Percentiles rank a stretch among this genome's conserved stretches.
phyloP scores from a whole-genome alignment of 2,329 filamentous ascomycete species.

The Cladosporium sp. region DNA sequence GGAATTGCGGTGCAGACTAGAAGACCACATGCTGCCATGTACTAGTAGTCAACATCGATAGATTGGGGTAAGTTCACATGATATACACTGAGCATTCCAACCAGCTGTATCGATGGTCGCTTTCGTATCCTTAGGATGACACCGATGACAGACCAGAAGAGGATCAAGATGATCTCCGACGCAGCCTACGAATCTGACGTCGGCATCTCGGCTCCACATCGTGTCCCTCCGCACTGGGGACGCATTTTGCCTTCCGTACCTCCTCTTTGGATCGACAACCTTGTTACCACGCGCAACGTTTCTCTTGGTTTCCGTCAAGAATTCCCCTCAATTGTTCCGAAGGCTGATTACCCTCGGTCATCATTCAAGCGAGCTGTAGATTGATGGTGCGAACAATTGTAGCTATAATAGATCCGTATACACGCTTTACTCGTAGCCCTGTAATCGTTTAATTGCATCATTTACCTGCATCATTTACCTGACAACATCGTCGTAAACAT shows the following conservation, averaged over 20 bases:
- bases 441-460: too few relatives aligned
- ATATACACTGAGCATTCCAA: too few relatives aligned
- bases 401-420: not conserved
- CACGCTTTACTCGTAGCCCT: too few relatives aligned
- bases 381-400: not conserved
- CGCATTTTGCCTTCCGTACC: not conserved
- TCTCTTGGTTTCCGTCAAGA: not conserved
- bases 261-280: slow-evolving; percentile 6
- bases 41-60: too few relatives aligned
- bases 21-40: too few relatives aligned
- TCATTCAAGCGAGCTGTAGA: slow-evolving; percentile 2
- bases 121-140: too few relatives aligned
- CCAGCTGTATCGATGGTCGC: too few relatives aligned
- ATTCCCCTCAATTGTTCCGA: slow-evolving; percentile 12
- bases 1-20: too few relatives aligned
- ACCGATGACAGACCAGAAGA: too few relatives aligned
- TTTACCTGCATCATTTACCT: too few relatives aligned
- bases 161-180: not conserved
- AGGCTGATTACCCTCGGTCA: slow-evolving; percentile 3
- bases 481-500: not conserved
- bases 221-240: slow-evolving; percentile 6
- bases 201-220: slow-evolving; percentile 7
- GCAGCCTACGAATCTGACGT: not conserved
- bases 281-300: not conserved
- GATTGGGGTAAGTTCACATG: too few relatives aligned